Conservation (phyloP, 768 basidiomycete genomes). For the Boletus tomentosulus region DNA sequence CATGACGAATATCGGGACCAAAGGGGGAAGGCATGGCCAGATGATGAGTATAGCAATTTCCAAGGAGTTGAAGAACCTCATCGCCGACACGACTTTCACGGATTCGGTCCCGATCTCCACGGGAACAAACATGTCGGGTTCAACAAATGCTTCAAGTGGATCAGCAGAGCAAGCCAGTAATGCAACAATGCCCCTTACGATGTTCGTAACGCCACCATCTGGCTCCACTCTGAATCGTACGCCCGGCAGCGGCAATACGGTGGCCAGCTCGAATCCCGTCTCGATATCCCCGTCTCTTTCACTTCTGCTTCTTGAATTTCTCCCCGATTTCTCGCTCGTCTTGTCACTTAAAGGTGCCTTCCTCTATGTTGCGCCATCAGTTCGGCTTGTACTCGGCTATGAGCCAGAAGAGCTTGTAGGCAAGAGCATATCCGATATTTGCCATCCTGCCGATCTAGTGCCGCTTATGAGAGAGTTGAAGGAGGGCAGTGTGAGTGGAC, state of each 20-base stretch:
- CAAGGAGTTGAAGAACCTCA: conserved; percentile 47
- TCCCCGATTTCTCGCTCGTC: conserved; percentile 84
- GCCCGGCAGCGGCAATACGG: conserved; percentile 11
- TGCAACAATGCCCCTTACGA: conserved; percentile 17
- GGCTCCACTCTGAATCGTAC: conserved; percentile 16
- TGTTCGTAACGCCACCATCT: conserved; percentile 13
- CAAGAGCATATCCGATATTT: conserved; percentile 71
- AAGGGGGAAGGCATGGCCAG: conserved; percentile 22
- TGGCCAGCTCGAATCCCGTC: conserved; percentile 37
- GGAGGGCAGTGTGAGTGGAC: conserved; percentile 37
- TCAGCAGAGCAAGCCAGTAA: conserved; percentile 8
- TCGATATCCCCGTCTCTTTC: conserved; percentile 37
- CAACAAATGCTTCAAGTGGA: conserved; percentile 14
- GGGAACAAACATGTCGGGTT: conserved; percentile 33
- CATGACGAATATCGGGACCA: conserved; percentile 18
- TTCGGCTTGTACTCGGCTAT: conserved; percentile 78
- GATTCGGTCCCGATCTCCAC: conserved; percentile 45
- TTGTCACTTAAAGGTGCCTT: conserved; percentile 90
- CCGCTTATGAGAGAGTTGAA: conserved; percentile 91
- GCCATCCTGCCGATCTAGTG: conserved; percentile 86
- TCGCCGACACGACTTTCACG: conserved; percentile 46
- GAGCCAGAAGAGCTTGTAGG: conserved; percentile 81
- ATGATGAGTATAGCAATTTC: conserved; percentile 40
- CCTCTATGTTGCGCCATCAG: conserved; percentile 85
- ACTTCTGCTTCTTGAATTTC: conserved; percentile 52